Conservation (phyloP, 2,329 filamentous ascomycete genomes). For the Xylariaceae sp. region DNA sequence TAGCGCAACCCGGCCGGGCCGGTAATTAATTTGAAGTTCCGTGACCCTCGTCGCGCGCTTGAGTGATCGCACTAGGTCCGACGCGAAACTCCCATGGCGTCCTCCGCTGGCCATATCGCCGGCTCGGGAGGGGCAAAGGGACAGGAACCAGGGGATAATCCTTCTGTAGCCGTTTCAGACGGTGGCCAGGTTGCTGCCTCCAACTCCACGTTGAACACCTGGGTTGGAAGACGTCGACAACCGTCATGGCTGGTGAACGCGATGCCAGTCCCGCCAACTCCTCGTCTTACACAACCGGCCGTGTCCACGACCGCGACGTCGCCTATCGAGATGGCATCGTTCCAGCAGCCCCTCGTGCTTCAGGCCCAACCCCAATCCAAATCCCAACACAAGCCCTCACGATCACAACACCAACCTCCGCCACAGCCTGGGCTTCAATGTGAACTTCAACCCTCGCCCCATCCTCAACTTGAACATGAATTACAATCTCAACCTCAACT, state of each 20-base stretch:
- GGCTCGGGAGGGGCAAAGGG: slow-evolving; percentile 3
- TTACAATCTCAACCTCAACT: not conserved
- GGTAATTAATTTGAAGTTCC: not conserved
- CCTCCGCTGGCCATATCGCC: slow-evolving; percentile 19
- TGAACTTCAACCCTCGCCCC: not conserved
- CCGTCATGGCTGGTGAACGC: slow-evolving; percentile 32
- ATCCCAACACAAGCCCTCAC: not conserved
- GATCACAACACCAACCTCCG: slow-evolving; percentile 5
- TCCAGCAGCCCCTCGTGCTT: slow-evolving; percentile 5
- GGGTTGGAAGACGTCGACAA: slow-evolving; percentile 33
- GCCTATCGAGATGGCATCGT: slow-evolving; percentile 5
- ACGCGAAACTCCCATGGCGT: slow-evolving; percentile 22
- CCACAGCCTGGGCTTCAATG: slow-evolving; percentile 3
- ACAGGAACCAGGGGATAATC: slow-evolving; percentile 1
- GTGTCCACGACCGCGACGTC: slow-evolving; percentile 10
- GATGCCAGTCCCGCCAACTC: slow-evolving; percentile 28
- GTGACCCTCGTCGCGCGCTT: not conserved
- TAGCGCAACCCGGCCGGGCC: not conserved
- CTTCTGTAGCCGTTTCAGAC: slow-evolving; percentile 1
- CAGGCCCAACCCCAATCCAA: slow-evolving; percentile 1
- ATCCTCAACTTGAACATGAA: slow-evolving; percentile 9
- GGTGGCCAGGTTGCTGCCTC: slow-evolving; percentile 33
- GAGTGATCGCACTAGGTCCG: not conserved
- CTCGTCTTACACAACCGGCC: slow-evolving; percentile 23
- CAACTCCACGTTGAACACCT: slow-evolving; percentile 38